phyloP scores from a whole-genome alignment of 2,329 filamentous ascomycete species.

The Teratosphaeria destructans region DNA sequence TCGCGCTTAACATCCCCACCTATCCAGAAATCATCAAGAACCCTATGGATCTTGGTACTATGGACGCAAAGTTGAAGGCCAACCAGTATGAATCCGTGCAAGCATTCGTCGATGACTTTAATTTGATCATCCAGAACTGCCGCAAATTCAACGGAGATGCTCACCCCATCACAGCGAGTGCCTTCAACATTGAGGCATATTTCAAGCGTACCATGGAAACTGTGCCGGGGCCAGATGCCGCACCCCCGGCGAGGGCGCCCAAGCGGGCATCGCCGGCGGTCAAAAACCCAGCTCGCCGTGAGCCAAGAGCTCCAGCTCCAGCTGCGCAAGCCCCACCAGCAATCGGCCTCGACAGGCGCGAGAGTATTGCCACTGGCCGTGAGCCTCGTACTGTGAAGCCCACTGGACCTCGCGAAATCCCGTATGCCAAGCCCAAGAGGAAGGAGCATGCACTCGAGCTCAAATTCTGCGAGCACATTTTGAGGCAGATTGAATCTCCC shows the following conservation, averaged over 20 bases:
- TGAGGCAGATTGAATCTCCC: conserved; percentile 65
- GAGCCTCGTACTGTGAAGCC: conserved; percentile 92
- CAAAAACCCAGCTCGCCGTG: conserved; percentile 19
- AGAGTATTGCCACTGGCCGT: conserved; percentile 64
- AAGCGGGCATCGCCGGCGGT: conserved; percentile 22
- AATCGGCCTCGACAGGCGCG: conserved; percentile 71
- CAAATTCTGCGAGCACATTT: conserved; percentile 74
- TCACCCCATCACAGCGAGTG: conserved; percentile 62
- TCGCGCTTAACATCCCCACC: conserved; percentile 65
- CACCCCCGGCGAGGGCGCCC: conserved; percentile 46
- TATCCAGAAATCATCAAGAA: conserved; percentile 62
- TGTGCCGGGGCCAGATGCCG: conserved; percentile 43
- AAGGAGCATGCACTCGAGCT: conserved; percentile 84
- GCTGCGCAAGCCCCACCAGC: conserved; percentile 64
- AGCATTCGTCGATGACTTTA: conserved; percentile 63
- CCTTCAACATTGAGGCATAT: conserved; percentile 49
- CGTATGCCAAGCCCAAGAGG: conserved; percentile 80
- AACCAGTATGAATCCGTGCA: conserved; percentile 59
- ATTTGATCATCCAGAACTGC: conserved; percentile 70
- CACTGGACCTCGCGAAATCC: conserved; percentile 81
- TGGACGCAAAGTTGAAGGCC: conserved; percentile 70
- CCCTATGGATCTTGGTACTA: conserved; percentile 74
- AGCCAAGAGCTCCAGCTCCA: conserved; percentile 17
- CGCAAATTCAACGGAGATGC: conserved; percentile 69
- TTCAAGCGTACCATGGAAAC: conserved; percentile 52